Conservation (phyloP, 2,329 filamentous ascomycete genomes). For the Westerdykella sp. region DNA sequence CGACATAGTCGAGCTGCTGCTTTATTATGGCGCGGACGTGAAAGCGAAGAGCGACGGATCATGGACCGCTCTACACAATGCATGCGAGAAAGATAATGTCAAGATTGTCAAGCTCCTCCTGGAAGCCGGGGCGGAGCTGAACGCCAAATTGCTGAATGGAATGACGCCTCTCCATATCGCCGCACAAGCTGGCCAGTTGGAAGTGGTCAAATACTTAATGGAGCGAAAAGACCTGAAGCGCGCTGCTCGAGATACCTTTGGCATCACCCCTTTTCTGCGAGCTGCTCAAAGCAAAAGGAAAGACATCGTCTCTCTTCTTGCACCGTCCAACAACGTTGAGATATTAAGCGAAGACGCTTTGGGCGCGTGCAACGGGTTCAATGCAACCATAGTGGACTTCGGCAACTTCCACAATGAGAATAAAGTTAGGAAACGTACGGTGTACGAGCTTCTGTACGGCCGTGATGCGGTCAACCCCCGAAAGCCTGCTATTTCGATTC, state of each 20-base stretch:
- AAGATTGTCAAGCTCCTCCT: slow-evolving; percentile 29
- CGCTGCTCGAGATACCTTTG: slow-evolving; percentile 39
- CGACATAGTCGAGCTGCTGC: slow-evolving; percentile 31
- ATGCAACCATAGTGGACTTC: slow-evolving; percentile 37
- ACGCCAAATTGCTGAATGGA: slow-evolving; percentile 29
- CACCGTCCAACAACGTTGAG: slow-evolving; percentile 39
- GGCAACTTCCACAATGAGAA: slow-evolving; percentile 34
- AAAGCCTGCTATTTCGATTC: slow-evolving; percentile 32
- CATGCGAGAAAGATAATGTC: slow-evolving; percentile 28
- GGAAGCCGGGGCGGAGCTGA: slow-evolving; percentile 26
- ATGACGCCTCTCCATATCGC: slow-evolving; percentile 37
- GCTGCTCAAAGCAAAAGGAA: slow-evolving; percentile 38
- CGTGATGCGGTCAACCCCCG: slow-evolving; percentile 27
- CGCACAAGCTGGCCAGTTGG: slow-evolving; percentile 30
- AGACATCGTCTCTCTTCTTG: slow-evolving; percentile 39
- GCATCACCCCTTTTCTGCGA: slow-evolving; percentile 40
- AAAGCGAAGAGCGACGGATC: slow-evolving; percentile 31
- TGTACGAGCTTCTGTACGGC: slow-evolving; percentile 34
- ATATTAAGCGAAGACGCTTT: slow-evolving; percentile 29
- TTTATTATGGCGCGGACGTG: slow-evolving; percentile 26
- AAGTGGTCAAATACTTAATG: slow-evolving; percentile 34
- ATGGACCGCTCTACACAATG: slow-evolving; percentile 33
- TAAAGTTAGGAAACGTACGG: slow-evolving; percentile 24
- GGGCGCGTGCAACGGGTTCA: slow-evolving; percentile 33
- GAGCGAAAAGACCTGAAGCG: slow-evolving; percentile 33